phyloP scores from a whole-genome alignment of 352 stramenopile species.

The Pythium aristosporum region DNA sequence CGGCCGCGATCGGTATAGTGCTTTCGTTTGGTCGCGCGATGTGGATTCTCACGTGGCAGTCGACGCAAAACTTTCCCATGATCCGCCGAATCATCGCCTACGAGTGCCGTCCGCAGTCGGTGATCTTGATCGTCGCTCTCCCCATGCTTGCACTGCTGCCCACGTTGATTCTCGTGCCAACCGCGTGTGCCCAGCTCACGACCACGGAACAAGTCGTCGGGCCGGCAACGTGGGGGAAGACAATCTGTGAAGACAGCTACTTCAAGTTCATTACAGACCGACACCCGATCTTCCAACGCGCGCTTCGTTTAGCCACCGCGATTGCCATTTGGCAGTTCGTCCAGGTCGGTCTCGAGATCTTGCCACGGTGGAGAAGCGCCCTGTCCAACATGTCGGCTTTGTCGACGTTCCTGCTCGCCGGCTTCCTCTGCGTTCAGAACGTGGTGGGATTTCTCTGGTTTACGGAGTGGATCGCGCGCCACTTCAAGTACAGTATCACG shows the following conservation, averaged over 20 bases:
- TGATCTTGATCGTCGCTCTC: slow-evolving; percentile 73
- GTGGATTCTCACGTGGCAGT: slow-evolving; percentile 90
- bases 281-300: slow-evolving; percentile 82
- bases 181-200: slow-evolving; percentile 39
- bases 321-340: slow-evolving; percentile 87
- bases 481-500: slow-evolving; percentile 69
- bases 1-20: slow-evolving; percentile 82
- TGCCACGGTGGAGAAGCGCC: slow-evolving; percentile 66
- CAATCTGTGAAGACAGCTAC: slow-evolving; percentile 81
- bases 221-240: slow-evolving; percentile 36
- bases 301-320: slow-evolving; percentile 70
- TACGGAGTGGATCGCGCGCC: slow-evolving; percentile 73
- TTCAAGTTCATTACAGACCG: slow-evolving; percentile 81
- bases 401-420: slow-evolving; percentile 56
- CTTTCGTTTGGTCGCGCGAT: slow-evolving; percentile 80
- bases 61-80: slow-evolving; percentile 82
- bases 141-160: slow-evolving; percentile 74
- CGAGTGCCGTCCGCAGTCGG: slow-evolving; percentile 72
- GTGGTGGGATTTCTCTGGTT: slow-evolving; percentile 61
- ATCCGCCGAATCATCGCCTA: slow-evolving; percentile 83
- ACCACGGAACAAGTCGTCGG: slow-evolving; percentile 21
- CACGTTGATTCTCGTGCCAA: slow-evolving; percentile 75
- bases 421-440: slow-evolving; percentile 64
- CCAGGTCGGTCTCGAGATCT: slow-evolving; percentile 80
- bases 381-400: slow-evolving; percentile 50